phyloP scores from a whole-genome alignment of 148 eudicot species.

The Salicornia ramosissima region DNA sequence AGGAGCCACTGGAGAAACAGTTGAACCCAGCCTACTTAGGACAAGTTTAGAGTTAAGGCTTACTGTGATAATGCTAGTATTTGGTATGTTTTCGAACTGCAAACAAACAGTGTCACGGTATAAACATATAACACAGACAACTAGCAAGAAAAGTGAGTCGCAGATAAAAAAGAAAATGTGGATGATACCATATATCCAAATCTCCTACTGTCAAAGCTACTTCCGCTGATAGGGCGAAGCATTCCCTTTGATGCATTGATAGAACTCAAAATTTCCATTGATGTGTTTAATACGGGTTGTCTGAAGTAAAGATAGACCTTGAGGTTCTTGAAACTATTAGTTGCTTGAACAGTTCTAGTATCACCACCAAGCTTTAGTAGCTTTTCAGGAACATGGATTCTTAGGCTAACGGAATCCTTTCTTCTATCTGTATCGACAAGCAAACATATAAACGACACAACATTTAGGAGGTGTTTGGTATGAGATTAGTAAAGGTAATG shows the following conservation, averaged over 20 bases:
- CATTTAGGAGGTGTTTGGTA: no score
- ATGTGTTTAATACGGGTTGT: conserved; percentile 72
- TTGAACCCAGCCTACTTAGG: conserved; percentile 65
- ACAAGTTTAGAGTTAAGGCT: conserved; percentile 52
- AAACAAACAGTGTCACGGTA: conserved; percentile 3
- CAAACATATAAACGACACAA: conserved; percentile 2
- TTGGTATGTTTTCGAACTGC: conserved; percentile 58
- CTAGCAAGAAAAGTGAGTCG: not conserved
- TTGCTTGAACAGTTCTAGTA: conserved; percentile 74
- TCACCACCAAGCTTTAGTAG: conserved; percentile 58
- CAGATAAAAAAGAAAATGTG: not conserved
- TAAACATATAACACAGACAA: not conserved
- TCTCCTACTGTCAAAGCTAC: conserved; percentile 55
- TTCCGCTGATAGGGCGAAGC: conserved; percentile 56
- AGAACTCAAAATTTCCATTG: conserved; percentile 53
- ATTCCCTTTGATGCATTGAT: conserved; percentile 53
- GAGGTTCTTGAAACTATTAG: conserved; percentile 55
- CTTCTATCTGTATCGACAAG: conserved; percentile 61
- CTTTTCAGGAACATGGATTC: conserved; percentile 73
- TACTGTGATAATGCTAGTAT: conserved; percentile 49
- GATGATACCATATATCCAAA: conserved; percentile 58
- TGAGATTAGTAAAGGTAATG: no score
- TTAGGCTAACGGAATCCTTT: conserved; percentile 49
- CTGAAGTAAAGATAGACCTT: conserved; percentile 79
- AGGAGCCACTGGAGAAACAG: conserved; percentile 72